phyloP scores from a whole-genome alignment of 495 filamentous ascomycete species.

The Tuber magnatum region DNA sequence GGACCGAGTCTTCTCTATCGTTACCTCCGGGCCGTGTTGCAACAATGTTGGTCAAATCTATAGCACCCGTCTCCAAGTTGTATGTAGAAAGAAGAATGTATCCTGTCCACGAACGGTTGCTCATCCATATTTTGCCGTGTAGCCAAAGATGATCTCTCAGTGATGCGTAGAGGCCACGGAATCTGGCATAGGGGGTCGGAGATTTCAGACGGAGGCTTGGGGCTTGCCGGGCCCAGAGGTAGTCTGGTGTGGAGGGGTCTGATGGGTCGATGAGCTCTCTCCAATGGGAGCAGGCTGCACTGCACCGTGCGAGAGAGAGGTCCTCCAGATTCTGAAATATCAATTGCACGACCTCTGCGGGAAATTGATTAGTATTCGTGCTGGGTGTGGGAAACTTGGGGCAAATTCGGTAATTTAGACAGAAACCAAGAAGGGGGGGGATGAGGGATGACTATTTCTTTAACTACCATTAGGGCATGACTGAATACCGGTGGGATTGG shows the following conservation, averaged over 20 bases:
- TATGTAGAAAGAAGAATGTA: slow-evolving; percentile 67
- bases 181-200: slow-evolving; percentile 55
- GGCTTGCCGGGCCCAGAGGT: slow-evolving; percentile 50
- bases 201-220: slow-evolving; percentile 48
- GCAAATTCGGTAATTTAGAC: background rate
- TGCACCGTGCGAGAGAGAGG: background rate
- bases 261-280: slow-evolving; percentile 4
- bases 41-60: slow-evolving; percentile 73
- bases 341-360: background rate
- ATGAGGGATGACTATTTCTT: background rate
- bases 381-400: background rate
- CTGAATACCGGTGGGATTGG: background rate
- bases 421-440: background rate
- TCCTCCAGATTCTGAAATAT: background rate
- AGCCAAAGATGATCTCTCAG: slow-evolving; percentile 84
- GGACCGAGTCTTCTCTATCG: slow-evolving; percentile 46
- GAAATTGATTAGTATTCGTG: background rate
- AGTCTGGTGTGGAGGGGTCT: slow-evolving; percentile 46
- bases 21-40: slow-evolving; percentile 44
- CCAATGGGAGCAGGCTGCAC: background rate
- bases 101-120: slow-evolving; percentile 61
- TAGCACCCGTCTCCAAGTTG: slow-evolving; percentile 61
- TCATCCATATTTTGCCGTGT: slow-evolving; percentile 76
- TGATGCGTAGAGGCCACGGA: slow-evolving; percentile 60
- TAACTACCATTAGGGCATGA: slow-evolving; percentile 2